Evolutionary conservation across 345 rosid species (phyloP).

Genomic region (Lepidium africanum): DNA sequence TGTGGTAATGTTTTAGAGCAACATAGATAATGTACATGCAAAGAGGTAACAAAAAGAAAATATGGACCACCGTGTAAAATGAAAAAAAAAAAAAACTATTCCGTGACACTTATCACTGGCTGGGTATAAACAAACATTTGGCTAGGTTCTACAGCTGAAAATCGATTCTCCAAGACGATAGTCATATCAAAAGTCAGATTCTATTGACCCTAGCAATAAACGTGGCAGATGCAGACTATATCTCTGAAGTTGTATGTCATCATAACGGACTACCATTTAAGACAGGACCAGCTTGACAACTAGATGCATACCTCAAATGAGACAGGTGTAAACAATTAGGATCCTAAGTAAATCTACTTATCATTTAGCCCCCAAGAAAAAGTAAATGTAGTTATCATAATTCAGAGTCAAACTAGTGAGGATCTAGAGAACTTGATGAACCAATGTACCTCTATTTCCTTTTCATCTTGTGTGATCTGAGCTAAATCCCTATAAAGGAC

Average conservation of each 20-base stretch:
- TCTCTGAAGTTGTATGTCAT: not conserved
- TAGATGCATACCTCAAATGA: slow-evolving; percentile 5
- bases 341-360: not conserved
- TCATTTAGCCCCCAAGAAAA: not conserved
- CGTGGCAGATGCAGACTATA: not conserved
- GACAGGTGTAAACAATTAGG: not conserved
- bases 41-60: not conserved
- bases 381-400: not conserved
- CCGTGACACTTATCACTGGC: not conserved
- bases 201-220: not conserved
- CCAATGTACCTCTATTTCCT: slow-evolving; percentile 60
- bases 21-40: not conserved
- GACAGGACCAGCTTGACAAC: slow-evolving; percentile 2
- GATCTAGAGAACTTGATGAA: slow-evolving; percentile 1
- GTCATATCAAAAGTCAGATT: not conserved
- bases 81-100: not conserved
- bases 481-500: slow-evolving; percentile 44
- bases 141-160: not conserved
- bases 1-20: not conserved
- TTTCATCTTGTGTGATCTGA: slow-evolving; percentile 42
- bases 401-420: not conserved
- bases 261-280: not conserved
- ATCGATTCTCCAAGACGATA: not conserved
- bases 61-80: not conserved
- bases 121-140: not conserved